Base-by-base conservation (phyloP, 192 early-diverging fungal genomes). In the Entophlyctis luteolus region DNA sequence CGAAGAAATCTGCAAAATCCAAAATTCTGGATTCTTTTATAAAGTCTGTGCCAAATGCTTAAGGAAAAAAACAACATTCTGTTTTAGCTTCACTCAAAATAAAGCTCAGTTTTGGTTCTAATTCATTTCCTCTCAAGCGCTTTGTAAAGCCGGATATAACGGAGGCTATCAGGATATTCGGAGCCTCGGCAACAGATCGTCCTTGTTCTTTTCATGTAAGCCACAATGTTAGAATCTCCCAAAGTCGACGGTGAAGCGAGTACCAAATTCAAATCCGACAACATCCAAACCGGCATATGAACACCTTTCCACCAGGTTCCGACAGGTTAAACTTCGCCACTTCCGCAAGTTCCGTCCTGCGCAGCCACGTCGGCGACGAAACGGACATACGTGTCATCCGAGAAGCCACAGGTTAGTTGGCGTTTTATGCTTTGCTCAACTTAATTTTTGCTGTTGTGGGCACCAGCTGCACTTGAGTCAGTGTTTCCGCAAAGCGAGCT, bases 161-260 rank as follows among this genome's bases (percentile, higher is more conserved):
- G 23, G 75, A 35, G 5, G 74, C 75, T 48, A 66, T 65, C 27
- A 77, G 71, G 1, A 72, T 48, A 45, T 81, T 72, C 6, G 85
- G 76, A 42, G 89, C 85, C 34, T 72, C 77, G 3, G 89, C 97
- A 5, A 97, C 97, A n/a, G n/a, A n/a, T n/a, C n/a, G n/a, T n/a
- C n/a, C n/a, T n/a, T n/a, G n/a, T n/a, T n/a, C n/a, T n/a, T n/a
- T n/a, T n/a, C n/a, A n/a, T n/a, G n/a, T n/a, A n/a, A n/a, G n/a
- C n/a, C n/a, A n/a, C n/a, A n/a, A n/a, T n/a, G n/a, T n/a, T n/a
- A n/a, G n/a, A n/a, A n/a, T n/a, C n/a, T n/a, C n/a, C n/a, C n/a
- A n/a, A n/a, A n/a, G n/a, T n/a, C n/a, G n/a, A n/a, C n/a, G n/a
- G n/a, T n/a, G n/a, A n/a, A n/a, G n/a, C n/a, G n/a, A n/a, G n/a